Conservation (phyloP, 2,329 filamentous ascomycete genomes). For the Cladosporium colombiae region DNA sequence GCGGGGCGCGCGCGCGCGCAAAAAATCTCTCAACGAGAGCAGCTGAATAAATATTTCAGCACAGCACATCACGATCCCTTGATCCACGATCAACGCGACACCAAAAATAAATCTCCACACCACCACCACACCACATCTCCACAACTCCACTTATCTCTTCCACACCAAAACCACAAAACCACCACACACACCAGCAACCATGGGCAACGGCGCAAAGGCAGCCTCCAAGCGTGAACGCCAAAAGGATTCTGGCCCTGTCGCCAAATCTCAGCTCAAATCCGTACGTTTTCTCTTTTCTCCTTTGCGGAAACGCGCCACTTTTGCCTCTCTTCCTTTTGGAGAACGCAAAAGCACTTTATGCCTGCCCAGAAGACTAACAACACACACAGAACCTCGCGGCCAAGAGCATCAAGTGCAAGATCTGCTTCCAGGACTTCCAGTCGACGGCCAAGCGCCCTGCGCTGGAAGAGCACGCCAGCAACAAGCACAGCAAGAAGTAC, state of each 20-base stretch:
- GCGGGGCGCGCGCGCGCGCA: not conserved
- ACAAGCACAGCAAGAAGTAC: conserved; percentile 75
- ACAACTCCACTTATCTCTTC: not conserved
- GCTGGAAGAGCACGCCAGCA: conserved; percentile 69
- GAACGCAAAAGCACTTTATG: not conserved
- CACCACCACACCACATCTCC: not conserved
- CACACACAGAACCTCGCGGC: conserved; percentile 68
- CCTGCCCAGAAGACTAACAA: not conserved
- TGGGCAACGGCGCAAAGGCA: conserved; percentile 60
- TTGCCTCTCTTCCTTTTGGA: too few relatives aligned
- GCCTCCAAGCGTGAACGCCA: conserved; percentile 73
- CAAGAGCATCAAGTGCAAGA: conserved; percentile 73
- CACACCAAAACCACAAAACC: not conserved
- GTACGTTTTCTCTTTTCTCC: conserved; percentile 18
- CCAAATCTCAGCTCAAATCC: conserved; percentile 28
- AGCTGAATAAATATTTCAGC: not conserved
- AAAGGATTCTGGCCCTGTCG: conserved; percentile 56
- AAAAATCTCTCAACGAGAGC: conserved; percentile 7
- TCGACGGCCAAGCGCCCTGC: conserved; percentile 73
- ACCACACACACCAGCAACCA: conserved; percentile 6
- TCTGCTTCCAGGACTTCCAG: conserved; percentile 77
- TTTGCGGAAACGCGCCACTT: not conserved
- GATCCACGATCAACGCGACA: not conserved
- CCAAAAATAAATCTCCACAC: conserved; percentile 8
- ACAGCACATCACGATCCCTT: not conserved